These are phyloP conservation scores for Pseudogymnoascus sp. DNA, from an alignment of 2,329 filamentous ascomycete genomes.

Conservation along the genomic window DNA sequence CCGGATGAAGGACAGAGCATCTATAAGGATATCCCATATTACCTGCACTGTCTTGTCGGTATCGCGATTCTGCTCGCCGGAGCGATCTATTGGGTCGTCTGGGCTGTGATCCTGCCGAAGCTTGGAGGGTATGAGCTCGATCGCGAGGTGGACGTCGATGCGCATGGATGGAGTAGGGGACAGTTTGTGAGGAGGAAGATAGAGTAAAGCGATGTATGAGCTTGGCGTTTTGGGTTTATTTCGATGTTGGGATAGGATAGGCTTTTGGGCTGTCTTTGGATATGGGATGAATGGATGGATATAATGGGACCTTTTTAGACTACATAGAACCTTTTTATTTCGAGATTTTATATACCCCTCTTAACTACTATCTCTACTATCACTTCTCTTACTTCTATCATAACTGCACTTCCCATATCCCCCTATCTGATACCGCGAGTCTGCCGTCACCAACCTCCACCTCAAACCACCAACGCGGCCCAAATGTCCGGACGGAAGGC, in stretches of 20 bases:
- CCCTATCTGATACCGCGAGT: not conserved
- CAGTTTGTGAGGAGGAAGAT: conserved; percentile 36
- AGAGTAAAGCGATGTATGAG: not conserved
- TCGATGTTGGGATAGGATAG: not conserved
- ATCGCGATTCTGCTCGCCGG: conserved; percentile 47
- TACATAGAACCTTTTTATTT: not conserved
- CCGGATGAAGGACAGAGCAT: conserved; percentile 44
- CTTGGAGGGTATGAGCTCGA: conserved; percentile 49
- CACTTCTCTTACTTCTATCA: not conserved
- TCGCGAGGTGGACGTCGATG: conserved; percentile 46
- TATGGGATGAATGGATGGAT: not conserved
- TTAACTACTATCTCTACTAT: not conserved
- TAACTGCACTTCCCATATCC: no score
- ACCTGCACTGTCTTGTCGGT: conserved; percentile 50
- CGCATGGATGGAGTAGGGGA: conserved; percentile 57
- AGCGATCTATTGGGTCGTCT: conserved; percentile 49
- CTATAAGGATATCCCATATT: conserved; percentile 49
- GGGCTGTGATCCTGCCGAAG: conserved; percentile 45
- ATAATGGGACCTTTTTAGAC: not conserved
- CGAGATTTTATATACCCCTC: conserved; percentile 2
- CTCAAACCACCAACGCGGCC: not conserved
- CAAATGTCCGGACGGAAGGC: not conserved
- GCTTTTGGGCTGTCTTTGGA: not conserved
- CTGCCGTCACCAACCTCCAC: no score
- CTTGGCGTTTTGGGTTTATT: not conserved